Evolutionary conservation across 371 early-diverging fungal genomes (phyloP).

Genomic region (Apophysomyces variabilis): DNA sequence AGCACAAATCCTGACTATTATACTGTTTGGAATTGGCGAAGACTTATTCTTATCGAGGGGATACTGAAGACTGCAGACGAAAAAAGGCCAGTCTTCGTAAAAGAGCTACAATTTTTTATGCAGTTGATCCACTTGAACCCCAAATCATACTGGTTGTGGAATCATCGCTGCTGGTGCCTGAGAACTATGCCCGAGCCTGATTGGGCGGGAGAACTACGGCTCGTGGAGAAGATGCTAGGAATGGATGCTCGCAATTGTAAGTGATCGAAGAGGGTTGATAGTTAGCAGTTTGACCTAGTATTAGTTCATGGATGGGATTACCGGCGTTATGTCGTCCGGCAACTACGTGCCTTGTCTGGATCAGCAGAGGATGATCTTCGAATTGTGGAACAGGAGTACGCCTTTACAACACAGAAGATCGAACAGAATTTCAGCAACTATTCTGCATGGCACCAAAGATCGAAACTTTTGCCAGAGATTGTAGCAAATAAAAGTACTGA

Average conservation of each 20-base stretch:
- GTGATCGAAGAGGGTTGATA: conserved; percentile 19
- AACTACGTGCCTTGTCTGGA: conserved; percentile 29
- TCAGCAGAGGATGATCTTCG: conserved; percentile 26
- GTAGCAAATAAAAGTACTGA: conserved; percentile 48
- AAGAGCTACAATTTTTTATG: conserved; percentile 70
- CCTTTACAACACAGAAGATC: conserved; percentile 87
- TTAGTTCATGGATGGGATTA: conserved; percentile 97
- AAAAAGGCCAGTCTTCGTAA: conserved; percentile 37
- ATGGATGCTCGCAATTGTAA: conserved; percentile 93
- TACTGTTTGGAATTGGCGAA: conserved; percentile 90
- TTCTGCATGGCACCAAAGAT: conserved; percentile 97
- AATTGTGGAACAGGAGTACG: conserved; percentile 68
- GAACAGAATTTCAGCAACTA: conserved; percentile 91
- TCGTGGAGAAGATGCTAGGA: conserved; percentile 79
- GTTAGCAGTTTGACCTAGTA: background rate
- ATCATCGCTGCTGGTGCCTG: conserved; percentile 92
- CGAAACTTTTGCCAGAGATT: conserved; percentile 74
- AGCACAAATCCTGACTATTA: conserved; percentile 87
- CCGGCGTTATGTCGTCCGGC: conserved; percentile 77
- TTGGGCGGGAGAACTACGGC: conserved; percentile 80
- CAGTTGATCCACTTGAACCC: conserved; percentile 72
- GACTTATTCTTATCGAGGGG: conserved; percentile 60
- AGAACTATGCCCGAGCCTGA: conserved; percentile 71
- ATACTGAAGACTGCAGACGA: conserved; percentile 41
- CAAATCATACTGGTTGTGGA: conserved; percentile 95